phyloP scores from a whole-genome alignment of 2,329 filamentous ascomycete species.

The Dichotomopilus funicola region DNA sequence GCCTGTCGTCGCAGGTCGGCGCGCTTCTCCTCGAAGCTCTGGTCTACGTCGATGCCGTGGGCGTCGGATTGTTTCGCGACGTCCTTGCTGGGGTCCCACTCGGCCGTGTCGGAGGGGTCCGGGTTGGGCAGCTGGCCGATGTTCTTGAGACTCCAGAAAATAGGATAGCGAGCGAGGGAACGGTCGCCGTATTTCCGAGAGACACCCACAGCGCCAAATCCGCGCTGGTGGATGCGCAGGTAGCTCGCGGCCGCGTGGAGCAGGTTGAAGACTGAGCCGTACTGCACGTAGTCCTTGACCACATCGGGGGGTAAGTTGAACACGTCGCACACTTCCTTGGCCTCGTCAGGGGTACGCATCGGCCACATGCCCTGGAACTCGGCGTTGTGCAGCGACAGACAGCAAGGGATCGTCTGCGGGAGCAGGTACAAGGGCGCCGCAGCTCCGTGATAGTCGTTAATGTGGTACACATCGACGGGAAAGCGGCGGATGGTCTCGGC shows the following conservation, averaged over 20 bases:
- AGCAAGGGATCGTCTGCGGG: slow-evolving; percentile 54
- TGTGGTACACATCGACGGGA: slow-evolving; percentile 34
- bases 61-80: slow-evolving; percentile 33
- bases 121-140: slow-evolving; percentile 60
- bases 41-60: slow-evolving; percentile 44
- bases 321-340: slow-evolving; percentile 56
- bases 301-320: slow-evolving; percentile 55
- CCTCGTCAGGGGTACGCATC: slow-evolving; percentile 55
- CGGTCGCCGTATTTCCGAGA: slow-evolving; percentile 63
- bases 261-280: slow-evolving; percentile 63
- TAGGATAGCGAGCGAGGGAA: slow-evolving; percentile 59
- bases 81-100: slow-evolving; percentile 48
- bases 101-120: slow-evolving; percentile 57
- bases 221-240: slow-evolving; percentile 59
- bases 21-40: slow-evolving; percentile 46
- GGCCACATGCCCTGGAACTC: slow-evolving; percentile 66
- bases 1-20: slow-evolving; percentile 52
- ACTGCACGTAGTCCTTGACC: slow-evolving; percentile 57
- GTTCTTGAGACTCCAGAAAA: slow-evolving; percentile 60
- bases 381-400: slow-evolving; percentile 61
- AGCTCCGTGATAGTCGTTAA: slow-evolving; percentile 34
- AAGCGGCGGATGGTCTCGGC: slow-evolving; percentile 57
- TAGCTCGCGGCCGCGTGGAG: slow-evolving; percentile 61
- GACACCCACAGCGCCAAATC: slow-evolving; percentile 62
- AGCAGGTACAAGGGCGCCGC: slow-evolving; percentile 57